phyloP scores from a whole-genome alignment of 352 stramenopile species.

The Pythium rishiriense region DNA sequence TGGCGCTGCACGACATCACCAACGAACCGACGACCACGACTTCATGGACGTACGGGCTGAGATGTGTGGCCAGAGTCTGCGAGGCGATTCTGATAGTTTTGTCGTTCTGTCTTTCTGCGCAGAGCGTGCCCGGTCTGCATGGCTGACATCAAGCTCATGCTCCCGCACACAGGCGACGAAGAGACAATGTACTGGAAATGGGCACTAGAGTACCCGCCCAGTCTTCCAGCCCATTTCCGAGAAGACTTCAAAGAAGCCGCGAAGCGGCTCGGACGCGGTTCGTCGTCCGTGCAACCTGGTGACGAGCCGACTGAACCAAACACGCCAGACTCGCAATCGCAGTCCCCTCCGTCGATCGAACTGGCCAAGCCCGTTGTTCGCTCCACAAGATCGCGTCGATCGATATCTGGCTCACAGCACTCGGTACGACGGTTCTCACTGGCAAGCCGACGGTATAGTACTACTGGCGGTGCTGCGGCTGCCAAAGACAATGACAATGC shows the following conservation, averaged over 20 bases:
- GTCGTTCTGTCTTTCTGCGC: constrained; percentile 1
- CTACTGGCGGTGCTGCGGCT: background rate
- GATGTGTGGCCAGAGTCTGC: too few relatives aligned
- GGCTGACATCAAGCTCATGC: constrained; percentile 58
- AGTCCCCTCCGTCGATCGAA: background rate
- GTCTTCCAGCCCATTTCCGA: constrained; percentile 45
- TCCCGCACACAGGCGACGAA: constrained; percentile 51
- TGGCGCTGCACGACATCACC: constrained; percentile 42
- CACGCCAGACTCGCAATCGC: background rate
- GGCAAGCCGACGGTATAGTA: background rate
- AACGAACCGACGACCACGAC: constrained; percentile 2
- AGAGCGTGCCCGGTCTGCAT: constrained; percentile 70
- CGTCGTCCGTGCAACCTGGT: background rate
- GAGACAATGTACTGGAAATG: constrained; percentile 67
- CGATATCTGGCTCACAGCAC: background rate
- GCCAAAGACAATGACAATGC: background rate
- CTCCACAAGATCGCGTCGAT: background rate
- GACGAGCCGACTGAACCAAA: background rate
- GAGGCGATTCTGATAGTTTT: too few relatives aligned
- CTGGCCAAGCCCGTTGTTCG: background rate
- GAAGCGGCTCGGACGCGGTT: constrained; percentile 10
- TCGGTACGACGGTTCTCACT: constrained; percentile 12
- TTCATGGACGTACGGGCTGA: constrained; percentile 21
- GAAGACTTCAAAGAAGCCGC: constrained; percentile 46
- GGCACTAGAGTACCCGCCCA: constrained; percentile 49